Conservation (phyloP, 2,329 filamentous ascomycete genomes). For the Fusarium setosum region DNA sequence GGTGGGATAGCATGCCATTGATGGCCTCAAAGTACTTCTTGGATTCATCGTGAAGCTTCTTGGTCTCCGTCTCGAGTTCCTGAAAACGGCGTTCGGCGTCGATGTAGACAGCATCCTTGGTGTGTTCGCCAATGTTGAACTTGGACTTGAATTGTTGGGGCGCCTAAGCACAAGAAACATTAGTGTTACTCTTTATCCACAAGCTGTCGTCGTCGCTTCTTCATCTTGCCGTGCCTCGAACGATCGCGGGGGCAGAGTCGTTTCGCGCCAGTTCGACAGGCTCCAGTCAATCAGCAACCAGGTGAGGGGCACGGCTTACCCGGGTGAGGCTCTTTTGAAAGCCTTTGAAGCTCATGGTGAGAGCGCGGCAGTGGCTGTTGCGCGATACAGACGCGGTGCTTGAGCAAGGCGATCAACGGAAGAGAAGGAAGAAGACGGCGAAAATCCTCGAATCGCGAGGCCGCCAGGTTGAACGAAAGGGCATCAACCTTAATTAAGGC, state of each 20-base stretch:
- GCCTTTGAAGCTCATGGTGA: slow-evolving; percentile 93
- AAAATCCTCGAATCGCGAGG: slow-evolving; percentile 40
- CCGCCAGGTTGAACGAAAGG: slow-evolving; percentile 41
- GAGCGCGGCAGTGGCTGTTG: slow-evolving; percentile 16
- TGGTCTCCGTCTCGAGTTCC: slow-evolving; percentile 95
- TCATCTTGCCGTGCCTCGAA: neutral
- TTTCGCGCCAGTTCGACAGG: slow-evolving; percentile 27
- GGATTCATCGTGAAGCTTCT: slow-evolving; percentile 95
- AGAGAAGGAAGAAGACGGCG: slow-evolving; percentile 20
- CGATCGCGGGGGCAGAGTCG: slow-evolving; percentile 9
- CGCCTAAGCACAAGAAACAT: slow-evolving; percentile 61
- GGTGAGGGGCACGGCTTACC: slow-evolving; percentile 66
- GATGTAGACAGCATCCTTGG: slow-evolving; percentile 93
- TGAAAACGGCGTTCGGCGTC: slow-evolving; percentile 94
- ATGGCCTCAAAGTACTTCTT: slow-evolving; percentile 98
- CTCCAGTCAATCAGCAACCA: slow-evolving; percentile 21
- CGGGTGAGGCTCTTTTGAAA: slow-evolving; percentile 90
- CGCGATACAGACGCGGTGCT: slow-evolving; percentile 4
- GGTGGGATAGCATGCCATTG: slow-evolving; percentile 96
- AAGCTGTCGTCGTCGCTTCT: neutral
- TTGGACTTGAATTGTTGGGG: slow-evolving; percentile 91
- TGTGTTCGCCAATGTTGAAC: slow-evolving; percentile 96
- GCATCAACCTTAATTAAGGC: slow-evolving; percentile 41
- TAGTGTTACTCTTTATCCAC: slow-evolving; percentile 1
- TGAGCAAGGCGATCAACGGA: slow-evolving; percentile 14